Evolutionary conservation across 176 grass and related monocot genomes (phyloP).

Genomic region (Carex cristatella): DNA sequence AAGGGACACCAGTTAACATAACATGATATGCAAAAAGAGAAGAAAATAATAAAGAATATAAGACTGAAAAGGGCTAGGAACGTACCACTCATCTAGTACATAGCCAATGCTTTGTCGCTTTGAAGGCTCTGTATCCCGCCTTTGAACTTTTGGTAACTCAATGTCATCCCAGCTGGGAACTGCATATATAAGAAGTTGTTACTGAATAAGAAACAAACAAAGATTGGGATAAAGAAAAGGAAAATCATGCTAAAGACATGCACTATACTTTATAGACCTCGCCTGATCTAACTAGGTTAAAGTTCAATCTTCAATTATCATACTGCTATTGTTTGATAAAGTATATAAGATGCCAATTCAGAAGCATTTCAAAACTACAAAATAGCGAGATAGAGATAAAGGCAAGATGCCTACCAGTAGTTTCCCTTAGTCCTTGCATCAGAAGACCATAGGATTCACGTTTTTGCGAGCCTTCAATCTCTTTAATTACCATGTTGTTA

Average conservation of each 20-base stretch:
- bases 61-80: neutral
- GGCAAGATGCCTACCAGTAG: slow-evolving; percentile 33
- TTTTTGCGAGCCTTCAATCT: slow-evolving; percentile 13
- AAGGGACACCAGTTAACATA: neutral
- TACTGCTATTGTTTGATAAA: neutral
- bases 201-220: neutral
- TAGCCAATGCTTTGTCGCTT: slow-evolving; percentile 51
- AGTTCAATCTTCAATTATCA: neutral
- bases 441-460: slow-evolving; percentile 41
- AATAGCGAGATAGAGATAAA: neutral
- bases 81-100: slow-evolving; percentile 60
- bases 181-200: slow-evolving; percentile 11
- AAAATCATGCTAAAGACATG: neutral
- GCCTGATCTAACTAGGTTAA: neutral
- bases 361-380: neutral
- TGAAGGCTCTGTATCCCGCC: neutral
- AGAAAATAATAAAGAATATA: neutral
- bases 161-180: slow-evolving; percentile 49
- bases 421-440: slow-evolving; percentile 54
- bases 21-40: neutral
- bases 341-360: neutral
- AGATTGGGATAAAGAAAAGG: neutral
- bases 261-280: neutral
- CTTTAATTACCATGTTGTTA: slow-evolving; percentile 11
- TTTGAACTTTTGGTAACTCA: slow-evolving; percentile 27